These are phyloP conservation scores for Arthroderma uncinatum DNA, from an alignment of 2,329 filamentous ascomycete genomes.

Conservation along the genomic window DNA sequence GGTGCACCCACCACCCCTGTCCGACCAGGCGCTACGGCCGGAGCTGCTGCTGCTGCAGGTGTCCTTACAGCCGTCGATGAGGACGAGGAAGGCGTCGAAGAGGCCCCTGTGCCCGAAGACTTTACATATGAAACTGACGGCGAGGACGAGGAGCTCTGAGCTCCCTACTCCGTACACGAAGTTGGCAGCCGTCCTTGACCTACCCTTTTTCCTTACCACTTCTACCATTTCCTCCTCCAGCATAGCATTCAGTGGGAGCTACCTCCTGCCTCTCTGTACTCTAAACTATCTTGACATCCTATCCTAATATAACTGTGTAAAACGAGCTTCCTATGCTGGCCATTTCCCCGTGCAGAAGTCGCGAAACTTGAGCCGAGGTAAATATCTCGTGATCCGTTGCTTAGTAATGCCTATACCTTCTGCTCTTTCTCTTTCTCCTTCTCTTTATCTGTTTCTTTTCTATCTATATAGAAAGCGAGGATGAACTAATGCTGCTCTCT, in stretches of 20 bases:
- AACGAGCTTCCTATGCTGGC: not conserved
- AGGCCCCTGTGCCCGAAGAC: conserved; percentile 38
- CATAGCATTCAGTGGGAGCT: not conserved
- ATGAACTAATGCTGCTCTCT: no score
- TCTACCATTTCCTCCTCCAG: not conserved
- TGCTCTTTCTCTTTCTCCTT: no score
- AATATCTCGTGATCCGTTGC: not conserved
- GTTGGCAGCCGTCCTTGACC: no score
- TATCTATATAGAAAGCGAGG: no score
- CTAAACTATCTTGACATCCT: not conserved
- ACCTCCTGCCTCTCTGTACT: not conserved
- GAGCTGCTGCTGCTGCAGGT: conserved; percentile 62
- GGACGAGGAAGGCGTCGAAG: conserved; percentile 39
- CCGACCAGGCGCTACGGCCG: conserved; percentile 25
- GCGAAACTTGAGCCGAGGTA: not conserved
- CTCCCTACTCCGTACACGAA: not conserved
- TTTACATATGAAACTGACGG: conserved; percentile 38
- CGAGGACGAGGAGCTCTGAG: conserved; percentile 20
- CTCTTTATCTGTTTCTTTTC: no score
- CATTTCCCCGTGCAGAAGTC: no score
- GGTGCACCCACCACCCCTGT: conserved; percentile 18
- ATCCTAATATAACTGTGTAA: not conserved
- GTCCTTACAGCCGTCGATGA: conserved; percentile 83
- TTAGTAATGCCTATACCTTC: not conserved
- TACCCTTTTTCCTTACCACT: not conserved